phyloP scores from a whole-genome alignment of 306 rosid species.

The Cercis canadensis region DNA sequence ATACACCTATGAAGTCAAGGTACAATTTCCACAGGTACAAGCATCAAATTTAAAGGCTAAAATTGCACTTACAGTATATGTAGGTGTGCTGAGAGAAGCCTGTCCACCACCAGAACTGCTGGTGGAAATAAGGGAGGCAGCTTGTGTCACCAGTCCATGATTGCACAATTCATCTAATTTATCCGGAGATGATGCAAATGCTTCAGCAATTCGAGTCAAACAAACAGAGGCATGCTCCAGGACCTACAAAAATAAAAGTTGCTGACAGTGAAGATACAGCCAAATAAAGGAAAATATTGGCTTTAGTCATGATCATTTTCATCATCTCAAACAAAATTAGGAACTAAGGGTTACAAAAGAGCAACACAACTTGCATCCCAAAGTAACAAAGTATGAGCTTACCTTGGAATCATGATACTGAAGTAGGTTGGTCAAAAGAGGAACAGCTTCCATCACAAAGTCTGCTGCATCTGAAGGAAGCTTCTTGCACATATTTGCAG shows the following conservation, averaged over 20 bases:
- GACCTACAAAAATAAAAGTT: constrained; percentile 59
- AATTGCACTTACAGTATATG: constrained; percentile 76
- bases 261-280: constrained; percentile 15
- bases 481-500: constrained; percentile 99
- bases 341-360: too few relatives aligned
- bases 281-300: too few relatives aligned
- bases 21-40: constrained; percentile 15
- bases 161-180: constrained; percentile 91
- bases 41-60: constrained; percentile 8
- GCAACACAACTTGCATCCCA: background rate
- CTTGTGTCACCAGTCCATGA: constrained; percentile 93
- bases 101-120: constrained; percentile 98
- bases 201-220: constrained; percentile 98
- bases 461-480: constrained; percentile 99
- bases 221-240: constrained; percentile 99
- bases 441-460: constrained; percentile 99
- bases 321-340: too few relatives aligned
- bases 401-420: constrained; percentile 98
- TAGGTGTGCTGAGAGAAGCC: constrained; percentile 90
- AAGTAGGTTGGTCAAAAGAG: constrained; percentile 91
- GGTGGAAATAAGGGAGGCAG: constrained; percentile 92
- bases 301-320: background rate
- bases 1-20: constrained; percentile 40
- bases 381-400: constrained; percentile 11
- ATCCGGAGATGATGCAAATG: constrained; percentile 92